A percentile compares a stretch with the other conserved stretches of the same genome.
Conservation (phyloP, 441 rosid genomes). For the Erodium moschatum region DNA sequence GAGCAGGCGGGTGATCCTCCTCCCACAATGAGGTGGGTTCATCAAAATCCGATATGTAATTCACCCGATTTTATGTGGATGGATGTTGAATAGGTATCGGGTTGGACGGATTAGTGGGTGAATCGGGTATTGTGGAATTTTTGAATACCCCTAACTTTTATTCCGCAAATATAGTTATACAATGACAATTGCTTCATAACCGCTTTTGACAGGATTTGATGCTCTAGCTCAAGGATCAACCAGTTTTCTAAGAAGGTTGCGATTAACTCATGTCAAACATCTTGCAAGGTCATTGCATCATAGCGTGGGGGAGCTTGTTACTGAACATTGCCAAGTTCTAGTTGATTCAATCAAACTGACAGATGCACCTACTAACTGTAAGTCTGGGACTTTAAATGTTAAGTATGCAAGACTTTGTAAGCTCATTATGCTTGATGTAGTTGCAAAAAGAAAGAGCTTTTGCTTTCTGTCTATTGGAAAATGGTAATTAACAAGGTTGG, state of each 20-base stretch:
- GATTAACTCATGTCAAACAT: conserved; percentile 64
- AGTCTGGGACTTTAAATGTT: conserved; percentile 18
- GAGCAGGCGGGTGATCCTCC: too few species aligned
- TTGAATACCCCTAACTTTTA: too few species aligned
- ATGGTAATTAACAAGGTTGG: conserved; percentile 2
- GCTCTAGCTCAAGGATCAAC: conserved; percentile 43
- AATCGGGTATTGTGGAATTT: too few species aligned
- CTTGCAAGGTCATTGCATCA: conserved; percentile 53
- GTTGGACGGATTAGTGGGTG: too few species aligned
- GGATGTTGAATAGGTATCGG: too few species aligned
- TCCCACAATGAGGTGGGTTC: too few species aligned
- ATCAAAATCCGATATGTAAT: too few species aligned
- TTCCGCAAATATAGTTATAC: background rate
- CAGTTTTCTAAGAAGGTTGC: conserved; percentile 39
- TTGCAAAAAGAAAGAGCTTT: background rate
- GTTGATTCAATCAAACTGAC: conserved; percentile 25
- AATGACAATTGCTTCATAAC: conserved; percentile 12
- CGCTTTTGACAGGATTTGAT: conserved; percentile 40
- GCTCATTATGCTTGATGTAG: background rate
- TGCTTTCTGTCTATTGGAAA: background rate
- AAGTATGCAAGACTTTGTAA: background rate
- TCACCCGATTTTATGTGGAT: too few species aligned
- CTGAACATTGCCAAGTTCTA: conserved; percentile 21
- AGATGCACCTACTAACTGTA: conserved; percentile 40
- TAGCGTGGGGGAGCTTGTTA: conserved; percentile 23